phyloP scores from a whole-genome alignment of 495 filamentous ascomycete genomes.

The Neurospora sp. region DNA sequence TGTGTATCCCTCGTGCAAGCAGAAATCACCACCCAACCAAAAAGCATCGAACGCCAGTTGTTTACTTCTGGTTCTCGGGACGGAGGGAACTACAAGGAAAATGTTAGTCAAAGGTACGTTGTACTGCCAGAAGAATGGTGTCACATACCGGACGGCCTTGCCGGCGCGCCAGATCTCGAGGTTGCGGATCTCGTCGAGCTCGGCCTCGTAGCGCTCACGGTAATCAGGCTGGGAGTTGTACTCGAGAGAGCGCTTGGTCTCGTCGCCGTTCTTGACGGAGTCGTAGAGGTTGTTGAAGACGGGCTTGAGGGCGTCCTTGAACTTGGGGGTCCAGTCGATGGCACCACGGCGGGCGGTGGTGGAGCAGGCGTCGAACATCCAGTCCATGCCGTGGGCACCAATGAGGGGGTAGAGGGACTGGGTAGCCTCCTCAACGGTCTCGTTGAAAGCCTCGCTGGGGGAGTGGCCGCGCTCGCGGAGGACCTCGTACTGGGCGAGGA shows the following conservation, averaged over 20 bases:
- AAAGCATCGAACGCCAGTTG: slow-evolving; percentile 1
- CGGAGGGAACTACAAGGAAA: slow-evolving; percentile 53
- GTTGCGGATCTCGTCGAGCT: slow-evolving; percentile 92
- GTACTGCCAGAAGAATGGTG: too few relatives aligned
- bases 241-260: slow-evolving; percentile 88
- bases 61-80: slow-evolving; percentile 86
- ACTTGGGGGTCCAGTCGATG: slow-evolving; percentile 91
- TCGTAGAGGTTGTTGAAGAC: slow-evolving; percentile 96
- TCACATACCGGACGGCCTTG: slow-evolving; percentile 79
- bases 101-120: slow-evolving; percentile 18
- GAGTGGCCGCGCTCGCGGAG: slow-evolving; percentile 95
- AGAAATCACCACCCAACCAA: neutral
- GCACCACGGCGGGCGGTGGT: slow-evolving; percentile 96
- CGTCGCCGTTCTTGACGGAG: slow-evolving; percentile 73
- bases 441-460: slow-evolving; percentile 98
- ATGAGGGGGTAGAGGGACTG: slow-evolving; percentile 97
- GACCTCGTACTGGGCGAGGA: slow-evolving; percentile 99
- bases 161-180: slow-evolving; percentile 98
- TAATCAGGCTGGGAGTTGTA: slow-evolving; percentile 94
- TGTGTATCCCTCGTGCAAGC: neutral
- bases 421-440: slow-evolving; percentile 98
- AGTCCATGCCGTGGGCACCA: slow-evolving; percentile 95
- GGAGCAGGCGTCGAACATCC: slow-evolving; percentile 99
- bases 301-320: slow-evolving; percentile 96
- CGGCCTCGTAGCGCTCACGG: slow-evolving; percentile 87